Conservation (phyloP, 345 rosid genomes). For the Hirschfeldia incana region DNA sequence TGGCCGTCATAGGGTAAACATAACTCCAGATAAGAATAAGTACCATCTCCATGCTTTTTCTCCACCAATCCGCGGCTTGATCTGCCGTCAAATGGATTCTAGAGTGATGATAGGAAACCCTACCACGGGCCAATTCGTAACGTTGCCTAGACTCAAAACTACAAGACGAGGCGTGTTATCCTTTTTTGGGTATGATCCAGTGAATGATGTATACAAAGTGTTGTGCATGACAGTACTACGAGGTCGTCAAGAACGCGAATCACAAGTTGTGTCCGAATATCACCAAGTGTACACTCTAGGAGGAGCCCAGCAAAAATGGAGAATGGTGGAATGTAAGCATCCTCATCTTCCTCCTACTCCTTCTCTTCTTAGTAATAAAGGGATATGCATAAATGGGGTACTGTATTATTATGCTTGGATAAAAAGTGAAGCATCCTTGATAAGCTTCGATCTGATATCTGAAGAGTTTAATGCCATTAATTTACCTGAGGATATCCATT, state of each 20-base stretch:
- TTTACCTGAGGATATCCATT: background rate
- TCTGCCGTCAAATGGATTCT: background rate
- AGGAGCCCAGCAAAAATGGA: background rate
- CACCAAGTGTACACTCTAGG: background rate
- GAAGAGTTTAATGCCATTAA: background rate
- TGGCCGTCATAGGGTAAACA: background rate
- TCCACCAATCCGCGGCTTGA: background rate
- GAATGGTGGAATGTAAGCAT: background rate
- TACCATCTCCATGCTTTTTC: background rate
- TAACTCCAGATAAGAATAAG: background rate
- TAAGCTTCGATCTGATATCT: background rate
- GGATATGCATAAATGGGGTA: slow-evolving; percentile 2
- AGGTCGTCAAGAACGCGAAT: background rate
- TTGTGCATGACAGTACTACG: background rate
- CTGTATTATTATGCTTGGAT: slow-evolving; percentile 11
- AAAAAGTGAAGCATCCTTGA: background rate
- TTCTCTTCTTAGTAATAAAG: background rate
- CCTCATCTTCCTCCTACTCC: background rate
- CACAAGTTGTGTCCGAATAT: background rate
- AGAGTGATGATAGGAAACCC: background rate
- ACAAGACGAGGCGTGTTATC: background rate
- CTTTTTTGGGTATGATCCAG: slow-evolving; percentile 1
- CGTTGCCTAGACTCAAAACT: background rate
- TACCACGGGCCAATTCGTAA: background rate
- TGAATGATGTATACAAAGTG: background rate